Evolutionary conservation across 768 basidiomycete species (phyloP), one percentile per base, ranked within the genome.

Genomic region (Epithele typhae): DNA sequence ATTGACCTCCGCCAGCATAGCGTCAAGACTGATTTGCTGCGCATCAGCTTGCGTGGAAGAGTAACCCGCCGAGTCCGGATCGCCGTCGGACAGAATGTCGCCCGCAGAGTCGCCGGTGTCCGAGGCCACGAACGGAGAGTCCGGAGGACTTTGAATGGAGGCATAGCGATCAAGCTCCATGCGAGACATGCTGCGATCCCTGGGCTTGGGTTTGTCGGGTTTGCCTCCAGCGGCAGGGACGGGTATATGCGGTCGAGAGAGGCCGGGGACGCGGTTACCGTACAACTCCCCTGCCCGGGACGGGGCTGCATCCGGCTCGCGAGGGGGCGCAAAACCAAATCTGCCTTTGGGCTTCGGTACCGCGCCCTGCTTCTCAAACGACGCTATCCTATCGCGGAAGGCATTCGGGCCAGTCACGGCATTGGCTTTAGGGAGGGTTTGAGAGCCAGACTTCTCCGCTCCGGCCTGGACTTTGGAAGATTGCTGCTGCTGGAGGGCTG

Each of bases 311-410:
- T 75, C 75, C 25, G 72, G 62, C 21, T 64, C 60, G n/a, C 77
- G 79, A 3, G 84, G 82, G 10, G 76, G 77, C 14, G 82, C 82
- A 53, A 85, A 66, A 18, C 78, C 85, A 64, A 87, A 86, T 51
- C 82, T 81, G 4, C 83, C 82, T 40, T 84, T 71, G n/a, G 87
- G 88, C 30, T 79, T 77, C 14, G 87, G 87, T 0, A 82, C 71
- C 10, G 80, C 85, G 43, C 88, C 88, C 61, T 86, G 83, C 65
- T 73, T 74, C 65, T 91, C 88, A 48, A 91, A 91, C 52, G 77
- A 81, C 18, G 87, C 87, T 52, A 90, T 90, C 68, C 79, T 88
- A 61, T 84, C 87, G 18, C 77, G 70, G 9, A 79, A 64, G 11
- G 44, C 43, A 21, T 52, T 35, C 42, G 47, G 38, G 5, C 52